A percentile compares a stretch with the other conserved stretches of the same genome.
Evolutionary conservation across 768 basidiomycete species (phyloP).

Genomic region (Collybia sp.): DNA sequence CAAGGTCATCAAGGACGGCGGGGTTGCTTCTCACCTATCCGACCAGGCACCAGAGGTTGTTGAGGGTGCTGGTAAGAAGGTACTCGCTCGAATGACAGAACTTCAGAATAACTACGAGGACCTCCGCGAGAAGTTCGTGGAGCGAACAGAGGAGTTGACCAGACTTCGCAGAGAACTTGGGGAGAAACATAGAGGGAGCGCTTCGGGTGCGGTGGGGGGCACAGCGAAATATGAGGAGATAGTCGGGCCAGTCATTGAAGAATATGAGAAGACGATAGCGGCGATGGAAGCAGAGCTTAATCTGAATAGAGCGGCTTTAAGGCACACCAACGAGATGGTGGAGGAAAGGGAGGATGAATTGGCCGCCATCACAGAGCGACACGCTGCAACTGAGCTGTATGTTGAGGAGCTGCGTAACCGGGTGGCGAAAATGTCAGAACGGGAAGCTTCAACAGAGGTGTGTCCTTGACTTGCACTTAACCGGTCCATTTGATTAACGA

Average conservation of each 20-base stretch:
- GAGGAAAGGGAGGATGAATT: constrained; percentile 89
- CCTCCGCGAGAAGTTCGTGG: constrained; percentile 77
- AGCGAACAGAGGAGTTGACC: constrained; percentile 85
- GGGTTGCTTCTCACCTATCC: constrained; percentile 23
- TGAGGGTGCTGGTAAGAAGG: constrained; percentile 70
- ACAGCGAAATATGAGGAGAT: constrained; percentile 86
- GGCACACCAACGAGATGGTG: constrained; percentile 89
- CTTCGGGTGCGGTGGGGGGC: constrained; percentile 58
- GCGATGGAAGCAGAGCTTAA: constrained; percentile 92
- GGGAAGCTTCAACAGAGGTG: constrained; percentile 92
- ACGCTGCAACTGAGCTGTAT: constrained; percentile 78
- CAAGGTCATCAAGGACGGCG: constrained; percentile 72
- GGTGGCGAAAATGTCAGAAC: constrained; percentile 77
- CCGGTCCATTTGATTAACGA: constrained; percentile 2
- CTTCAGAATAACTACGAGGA: constrained; percentile 85
- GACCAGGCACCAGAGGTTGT: constrained; percentile 28
- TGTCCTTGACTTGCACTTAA: constrained; percentile 12
- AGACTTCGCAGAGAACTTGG: constrained; percentile 75
- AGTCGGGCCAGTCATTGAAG: constrained; percentile 96
- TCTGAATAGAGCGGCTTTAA: constrained; percentile 79
- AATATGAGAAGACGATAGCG: constrained; percentile 96
- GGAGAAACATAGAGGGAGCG: constrained; percentile 59
- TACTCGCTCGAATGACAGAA: constrained; percentile 76
- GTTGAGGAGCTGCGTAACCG: constrained; percentile 81
- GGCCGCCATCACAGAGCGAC: constrained; percentile 57